These are phyloP conservation scores for Taxillus chinensis DNA, from an alignment of 164 flowering plant genomes.

Conservation along the genomic window DNA sequence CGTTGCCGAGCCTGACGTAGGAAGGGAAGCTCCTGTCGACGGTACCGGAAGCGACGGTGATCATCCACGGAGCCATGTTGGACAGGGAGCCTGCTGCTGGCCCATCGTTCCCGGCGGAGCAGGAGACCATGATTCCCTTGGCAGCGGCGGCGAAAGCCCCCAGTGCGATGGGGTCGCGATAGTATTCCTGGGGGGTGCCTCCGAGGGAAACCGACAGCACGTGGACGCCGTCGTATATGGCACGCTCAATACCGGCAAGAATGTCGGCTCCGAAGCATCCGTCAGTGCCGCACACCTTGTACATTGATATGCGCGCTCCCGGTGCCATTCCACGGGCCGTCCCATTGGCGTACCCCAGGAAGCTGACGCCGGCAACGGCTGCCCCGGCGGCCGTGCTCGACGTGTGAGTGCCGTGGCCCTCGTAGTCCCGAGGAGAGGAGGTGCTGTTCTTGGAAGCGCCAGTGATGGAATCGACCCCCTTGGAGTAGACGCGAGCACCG, in stretches of 20 bases:
- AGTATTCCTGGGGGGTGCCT: not conserved
- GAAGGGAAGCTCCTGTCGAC: not conserved
- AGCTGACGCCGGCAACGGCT: not conserved
- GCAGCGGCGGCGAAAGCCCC: not conserved
- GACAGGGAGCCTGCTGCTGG: not conserved
- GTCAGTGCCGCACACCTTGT: not conserved
- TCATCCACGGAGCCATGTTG: not conserved
- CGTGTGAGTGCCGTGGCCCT: not conserved
- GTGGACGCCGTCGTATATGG: not conserved
- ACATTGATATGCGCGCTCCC: not conserved
- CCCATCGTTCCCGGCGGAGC: not conserved
- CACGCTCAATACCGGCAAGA: not conserved
- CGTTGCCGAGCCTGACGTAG: not conserved
- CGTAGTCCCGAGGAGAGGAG: not conserved
- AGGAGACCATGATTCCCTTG: not conserved
- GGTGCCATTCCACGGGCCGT: not conserved
- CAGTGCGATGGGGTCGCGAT: not conserved
- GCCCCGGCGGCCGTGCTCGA: not conserved
- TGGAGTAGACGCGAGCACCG: not conserved
- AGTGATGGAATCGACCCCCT: not conserved
- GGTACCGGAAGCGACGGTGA: not conserved
- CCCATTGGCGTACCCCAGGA: not conserved
- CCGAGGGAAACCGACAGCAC: not conserved
- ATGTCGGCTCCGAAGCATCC: not conserved
- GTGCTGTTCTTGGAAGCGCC: not conserved